Base-by-base conservation (phyloP, 2,329 filamentous ascomycete genomes). In the Fusarium acutatum region DNA sequence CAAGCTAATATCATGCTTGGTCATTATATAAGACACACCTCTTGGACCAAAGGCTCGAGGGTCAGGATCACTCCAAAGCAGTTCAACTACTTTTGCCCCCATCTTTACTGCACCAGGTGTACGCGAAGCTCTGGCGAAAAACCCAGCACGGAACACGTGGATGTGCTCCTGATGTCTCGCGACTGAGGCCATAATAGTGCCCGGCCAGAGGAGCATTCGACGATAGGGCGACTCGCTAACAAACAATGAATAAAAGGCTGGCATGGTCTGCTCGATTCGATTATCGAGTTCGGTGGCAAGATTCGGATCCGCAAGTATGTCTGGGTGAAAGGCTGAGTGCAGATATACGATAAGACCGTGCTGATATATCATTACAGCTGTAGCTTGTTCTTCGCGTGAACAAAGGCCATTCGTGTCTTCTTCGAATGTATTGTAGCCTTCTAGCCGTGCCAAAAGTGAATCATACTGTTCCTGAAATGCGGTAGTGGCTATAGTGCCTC, bases 171-270 rank as follows among this genome's bases (percentile, higher is more conserved):
- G 32, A 15, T 40, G 52, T 11, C 46, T 46, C 6, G 64, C 40
- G 15, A 47, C 58, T 5, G 64, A 67, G 18, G 62, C 64, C 52
- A 67, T 67, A 0, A 67, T 60, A 3, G 58, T 54, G 1, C 64
- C 62, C 6, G 64, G 64, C 64, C 64, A 67, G 14, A 67, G 52
- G 3, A 67, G 40, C 62, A 52, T 67, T 13, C 62, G 64, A 0
- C 64, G 62, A 22, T 60, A 67, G 3, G 62, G 62, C 0, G 64
- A 67, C 18, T 52, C 38, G n/a, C 62, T 35, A 14, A 67, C n/a
- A 13, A 67, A 67, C 0, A 67, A n/a, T 0, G 62, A 18, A 13
- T 46, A 53, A 13, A 67, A 67, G 1, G 24, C 7, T 14, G 44
- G 22, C 52, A 67, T 67, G 3, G 35, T 52, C 9, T 53, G 58